Evolutionary conservation across 176 grass and related monocot species (phyloP), one percentile per base, ranked within the genome.

Genomic region (Ensete ventricosum): DNA sequence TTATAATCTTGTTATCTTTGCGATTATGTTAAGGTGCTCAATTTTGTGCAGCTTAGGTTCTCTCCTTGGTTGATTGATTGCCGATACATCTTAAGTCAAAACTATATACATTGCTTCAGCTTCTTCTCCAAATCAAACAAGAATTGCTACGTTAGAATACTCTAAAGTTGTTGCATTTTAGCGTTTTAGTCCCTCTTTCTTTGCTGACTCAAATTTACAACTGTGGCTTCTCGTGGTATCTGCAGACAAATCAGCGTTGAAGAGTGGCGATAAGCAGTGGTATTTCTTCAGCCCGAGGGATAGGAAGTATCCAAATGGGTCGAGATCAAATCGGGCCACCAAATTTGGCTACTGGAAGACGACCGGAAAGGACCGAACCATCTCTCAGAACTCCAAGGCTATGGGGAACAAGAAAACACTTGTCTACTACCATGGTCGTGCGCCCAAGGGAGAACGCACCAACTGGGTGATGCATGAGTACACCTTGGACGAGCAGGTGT

Each of bases 401-500:
- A 64, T 17, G 21, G 75, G 75, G 9, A 77, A 64, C 48, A 77
- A 77, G 75, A 77, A 77, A 53, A 77, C 75, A 51, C 75, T 77
- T 20, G 60, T 77, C 21, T 77, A 64, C 75, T 77, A 77, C 75
- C 60, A 21, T 52, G 75, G 75, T 17, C 75, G 75, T 16, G 75
- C 75, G 1, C 75, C 75, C 4, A 64, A 64, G 21, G 75, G 75
- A 63, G 34, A 52, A 24, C 75, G 75, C 60, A 77, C 75, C 11
- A 21, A 77, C 52, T 77, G 75, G 75, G 75, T 77, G 19, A 77
- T 77, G 58, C 57, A 77, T 25, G 75, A 77, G 49, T 77, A 77
- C 52, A 77, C 94, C 75, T 75, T 98, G 19, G 84, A 89, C 53
- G 72, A 82, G 72, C 83, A 82, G 49, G 81, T 82, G 51, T 80